These are phyloP conservation scores for Tilletia setariae DNA, from an alignment of 1,284 basidiomycete species.

Conservation along the genomic window DNA sequence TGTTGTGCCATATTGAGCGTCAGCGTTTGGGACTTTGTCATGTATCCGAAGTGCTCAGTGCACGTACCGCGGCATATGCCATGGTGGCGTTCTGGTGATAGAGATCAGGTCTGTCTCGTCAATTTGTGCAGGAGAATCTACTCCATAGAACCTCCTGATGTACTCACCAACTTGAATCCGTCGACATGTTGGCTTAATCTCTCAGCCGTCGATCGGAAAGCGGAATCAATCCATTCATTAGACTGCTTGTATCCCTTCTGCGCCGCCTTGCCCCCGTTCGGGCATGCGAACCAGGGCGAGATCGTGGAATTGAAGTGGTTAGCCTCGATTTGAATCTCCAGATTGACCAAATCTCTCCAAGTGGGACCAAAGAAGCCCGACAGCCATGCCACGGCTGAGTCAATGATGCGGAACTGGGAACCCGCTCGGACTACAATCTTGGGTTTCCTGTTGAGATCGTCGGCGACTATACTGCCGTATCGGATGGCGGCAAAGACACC, in stretches of 20 bases:
- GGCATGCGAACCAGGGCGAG: constrained; percentile 15
- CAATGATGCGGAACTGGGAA: constrained; percentile 70
- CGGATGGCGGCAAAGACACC: constrained; percentile 47
- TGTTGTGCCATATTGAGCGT: not conserved
- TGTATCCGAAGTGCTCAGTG: not conserved
- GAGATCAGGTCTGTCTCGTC: not conserved
- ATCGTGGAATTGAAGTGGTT: constrained; percentile 73
- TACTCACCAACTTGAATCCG: not conserved
- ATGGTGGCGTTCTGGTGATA: not conserved
- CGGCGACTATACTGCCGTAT: constrained; percentile 48
- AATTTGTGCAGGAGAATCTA: not conserved
- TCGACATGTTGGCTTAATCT: not conserved
- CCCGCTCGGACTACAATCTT: constrained; percentile 49
- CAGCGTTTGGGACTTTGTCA: not conserved
- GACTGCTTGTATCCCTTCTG: not conserved
- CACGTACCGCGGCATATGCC: constrained; percentile 9
- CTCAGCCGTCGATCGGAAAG: not conserved
- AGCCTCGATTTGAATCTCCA: constrained; percentile 48
- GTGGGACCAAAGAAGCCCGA: constrained; percentile 42
- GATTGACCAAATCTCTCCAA: constrained; percentile 39
- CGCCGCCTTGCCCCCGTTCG: constrained; percentile 6
- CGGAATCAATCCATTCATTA: not conserved
- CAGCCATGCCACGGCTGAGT: constrained; percentile 71
- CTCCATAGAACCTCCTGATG: not conserved
- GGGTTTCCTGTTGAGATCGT: constrained; percentile 33